Base-by-base conservation (phyloP, 176 grass and related monocot species). In the Paspalum notatum region DNA sequence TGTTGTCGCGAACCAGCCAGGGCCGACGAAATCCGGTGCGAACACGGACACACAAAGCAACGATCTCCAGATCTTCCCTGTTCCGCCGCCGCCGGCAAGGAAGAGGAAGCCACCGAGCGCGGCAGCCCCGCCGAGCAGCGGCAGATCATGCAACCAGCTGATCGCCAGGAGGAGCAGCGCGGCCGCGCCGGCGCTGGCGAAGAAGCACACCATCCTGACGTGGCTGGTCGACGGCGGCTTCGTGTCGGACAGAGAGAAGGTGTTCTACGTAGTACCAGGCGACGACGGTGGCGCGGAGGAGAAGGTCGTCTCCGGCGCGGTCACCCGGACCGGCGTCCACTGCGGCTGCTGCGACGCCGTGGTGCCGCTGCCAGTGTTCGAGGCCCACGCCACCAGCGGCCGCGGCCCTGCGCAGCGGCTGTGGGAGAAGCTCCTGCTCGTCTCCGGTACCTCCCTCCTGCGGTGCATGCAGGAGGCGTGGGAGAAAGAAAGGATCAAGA, bases 201-300 rank as follows among this genome's bases (percentile, higher is more conserved):
- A 74, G 78, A 90, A 81, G 84, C 79, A 85, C 80, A 95, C 93
- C 15, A 24, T 97, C 2, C 80, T 97, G 47, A 89, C 91, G 18
- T 93, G 87, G 89, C 82, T 97, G 83, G 87, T 93, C 65, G 86
- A 93, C 67, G 37, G 77, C 43, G 86, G 86, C 62, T 75, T 76
- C 20, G 20, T 97, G 16, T 47, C 71, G 27, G 91, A 93, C 48
- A 74, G 43, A 16, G 77, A 89, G 21, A 88, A 86, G 71, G 69
- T 89, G 55, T 86, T 93, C 79, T 91, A 80, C 71, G 89, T 93
- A 1, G 80, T 88, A 6, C 58, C 20, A 21, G 62, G 40, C 25
- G 71, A 60, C 17, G 18, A 4, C 55, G 50, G 0, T 50, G 63
- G 39, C 49, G 87, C n/a, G n/a, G n/a, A n/a, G n/a, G 77, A 89